phyloP scores from a whole-genome alignment of 305 asterid genomes.

The Coffea humblotiana region DNA sequence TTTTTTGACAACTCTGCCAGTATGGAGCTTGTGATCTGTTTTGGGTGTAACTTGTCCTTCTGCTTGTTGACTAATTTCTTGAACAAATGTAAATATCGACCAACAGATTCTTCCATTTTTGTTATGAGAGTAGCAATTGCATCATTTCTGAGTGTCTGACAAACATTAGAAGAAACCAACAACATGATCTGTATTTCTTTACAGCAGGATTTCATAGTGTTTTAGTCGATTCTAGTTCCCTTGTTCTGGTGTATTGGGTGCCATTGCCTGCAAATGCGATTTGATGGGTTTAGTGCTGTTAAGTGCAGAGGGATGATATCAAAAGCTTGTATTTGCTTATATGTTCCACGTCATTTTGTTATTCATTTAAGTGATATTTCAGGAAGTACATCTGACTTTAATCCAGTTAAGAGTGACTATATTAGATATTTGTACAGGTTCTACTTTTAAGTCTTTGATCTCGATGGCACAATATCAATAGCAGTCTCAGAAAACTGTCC shows the following conservation, averaged over 20 bases:
- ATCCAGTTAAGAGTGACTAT: neutral
- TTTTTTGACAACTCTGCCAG: neutral
- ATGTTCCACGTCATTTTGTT: neutral
- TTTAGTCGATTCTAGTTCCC: neutral
- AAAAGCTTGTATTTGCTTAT: neutral
- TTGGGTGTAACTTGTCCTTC: neutral
- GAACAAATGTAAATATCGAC: neutral
- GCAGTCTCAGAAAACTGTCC: neutral
- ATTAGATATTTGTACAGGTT: neutral
- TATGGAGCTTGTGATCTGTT: neutral
- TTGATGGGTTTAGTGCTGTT: neutral
- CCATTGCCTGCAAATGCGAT: constrained; percentile 11
- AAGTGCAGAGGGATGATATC: neutral
- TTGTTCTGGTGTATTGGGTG: neutral
- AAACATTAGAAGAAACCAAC: neutral
- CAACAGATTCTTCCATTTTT: neutral
- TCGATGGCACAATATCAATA: neutral
- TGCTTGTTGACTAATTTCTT: constrained; percentile 1
- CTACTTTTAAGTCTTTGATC: neutral
- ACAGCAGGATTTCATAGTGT: neutral
- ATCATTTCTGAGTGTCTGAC: neutral
- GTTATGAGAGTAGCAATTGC: neutral
- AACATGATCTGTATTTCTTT: neutral
- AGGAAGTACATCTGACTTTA: neutral
- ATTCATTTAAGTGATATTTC: neutral